A percentile compares a stretch with the other conserved stretches of the same genome.
Evolutionary conservation across 2,329 filamentous ascomycete genomes (phyloP).

Genomic region (Pseudogymnoascus sp.): DNA sequence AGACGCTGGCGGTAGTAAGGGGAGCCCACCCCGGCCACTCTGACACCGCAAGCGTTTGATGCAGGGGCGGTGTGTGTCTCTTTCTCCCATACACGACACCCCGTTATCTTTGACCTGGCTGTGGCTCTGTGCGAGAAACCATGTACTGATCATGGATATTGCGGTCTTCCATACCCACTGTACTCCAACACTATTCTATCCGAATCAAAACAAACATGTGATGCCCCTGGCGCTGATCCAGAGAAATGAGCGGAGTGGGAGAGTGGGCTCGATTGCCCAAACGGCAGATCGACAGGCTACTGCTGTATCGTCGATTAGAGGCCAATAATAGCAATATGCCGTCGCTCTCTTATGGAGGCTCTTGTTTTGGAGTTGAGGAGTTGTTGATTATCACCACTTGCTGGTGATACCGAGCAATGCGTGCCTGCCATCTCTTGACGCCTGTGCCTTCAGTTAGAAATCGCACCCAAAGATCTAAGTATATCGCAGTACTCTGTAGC

Average conservation of each 20-base stretch:
- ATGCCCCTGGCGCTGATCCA: background rate
- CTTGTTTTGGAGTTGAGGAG: background rate
- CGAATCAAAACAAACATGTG: constrained; percentile 4
- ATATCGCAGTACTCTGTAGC: no score
- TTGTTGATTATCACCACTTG: background rate
- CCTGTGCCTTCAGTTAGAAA: background rate
- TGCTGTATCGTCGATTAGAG: background rate
- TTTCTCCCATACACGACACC: background rate
- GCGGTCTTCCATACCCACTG: background rate
- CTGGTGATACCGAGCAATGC: background rate
- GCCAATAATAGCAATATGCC: background rate
- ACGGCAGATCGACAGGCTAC: constrained; percentile 5
- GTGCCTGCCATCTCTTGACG: background rate
- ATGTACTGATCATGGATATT: constrained; percentile 1
- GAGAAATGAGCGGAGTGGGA: background rate
- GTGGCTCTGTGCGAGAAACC: constrained; percentile 5
- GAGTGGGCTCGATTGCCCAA: background rate
- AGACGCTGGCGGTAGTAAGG: background rate
- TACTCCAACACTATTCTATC: background rate
- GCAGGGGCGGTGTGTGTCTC: background rate
- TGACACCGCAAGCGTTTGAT: constrained; percentile 4
- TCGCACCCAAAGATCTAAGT: background rate
- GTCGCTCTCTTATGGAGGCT: background rate
- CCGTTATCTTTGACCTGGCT: background rate
- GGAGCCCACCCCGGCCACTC: background rate